phyloP scores from a whole-genome alignment of 1,139 yeast genomes.

The Pneumocystis murina region DNA sequence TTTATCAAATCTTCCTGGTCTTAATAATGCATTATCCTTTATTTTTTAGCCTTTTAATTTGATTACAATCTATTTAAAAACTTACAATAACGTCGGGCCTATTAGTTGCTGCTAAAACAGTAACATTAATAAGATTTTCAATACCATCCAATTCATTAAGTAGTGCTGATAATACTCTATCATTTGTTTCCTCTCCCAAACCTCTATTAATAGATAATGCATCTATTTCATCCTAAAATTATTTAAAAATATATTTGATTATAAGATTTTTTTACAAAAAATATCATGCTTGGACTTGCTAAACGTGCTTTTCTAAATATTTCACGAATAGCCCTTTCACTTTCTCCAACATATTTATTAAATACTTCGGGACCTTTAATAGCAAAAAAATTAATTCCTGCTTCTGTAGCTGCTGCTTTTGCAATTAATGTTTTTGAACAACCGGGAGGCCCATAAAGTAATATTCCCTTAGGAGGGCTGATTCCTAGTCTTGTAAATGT shows the following conservation, averaged over 20 bases:
- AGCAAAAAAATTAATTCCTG: constrained; percentile 85
- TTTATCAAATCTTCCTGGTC: constrained; percentile 94
- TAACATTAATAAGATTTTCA: constrained; percentile 92
- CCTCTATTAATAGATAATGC: constrained; percentile 63
- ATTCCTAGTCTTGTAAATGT: constrained; percentile 67
- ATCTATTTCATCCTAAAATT: background rate
- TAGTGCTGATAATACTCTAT: constrained; percentile 91
- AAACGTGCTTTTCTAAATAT: constrained; percentile 87
- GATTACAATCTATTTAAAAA: background rate
- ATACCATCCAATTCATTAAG: constrained; percentile 99
- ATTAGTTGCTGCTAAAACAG: constrained; percentile 89
- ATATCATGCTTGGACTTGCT: constrained; percentile 84
- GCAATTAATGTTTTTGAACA: constrained; percentile 93
- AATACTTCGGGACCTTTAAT: constrained; percentile 93
- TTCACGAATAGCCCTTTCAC: constrained; percentile 88
- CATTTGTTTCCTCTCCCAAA: constrained; percentile 84
- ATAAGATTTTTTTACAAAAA: constrained; percentile 91
- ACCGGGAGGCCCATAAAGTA: constrained; percentile 91
- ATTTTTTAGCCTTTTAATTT: constrained; percentile 46
- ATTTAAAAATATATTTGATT: constrained; percentile 46
- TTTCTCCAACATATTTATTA: constrained; percentile 93
- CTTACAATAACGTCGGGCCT: constrained; percentile 25
- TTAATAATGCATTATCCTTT: constrained; percentile 81
- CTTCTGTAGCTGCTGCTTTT: constrained; percentile 84
- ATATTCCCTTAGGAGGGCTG: constrained; percentile 78